These are phyloP conservation scores for Candida pini DNA, from an alignment of 805 yeast genomes.

Conservation along the genomic window DNA sequence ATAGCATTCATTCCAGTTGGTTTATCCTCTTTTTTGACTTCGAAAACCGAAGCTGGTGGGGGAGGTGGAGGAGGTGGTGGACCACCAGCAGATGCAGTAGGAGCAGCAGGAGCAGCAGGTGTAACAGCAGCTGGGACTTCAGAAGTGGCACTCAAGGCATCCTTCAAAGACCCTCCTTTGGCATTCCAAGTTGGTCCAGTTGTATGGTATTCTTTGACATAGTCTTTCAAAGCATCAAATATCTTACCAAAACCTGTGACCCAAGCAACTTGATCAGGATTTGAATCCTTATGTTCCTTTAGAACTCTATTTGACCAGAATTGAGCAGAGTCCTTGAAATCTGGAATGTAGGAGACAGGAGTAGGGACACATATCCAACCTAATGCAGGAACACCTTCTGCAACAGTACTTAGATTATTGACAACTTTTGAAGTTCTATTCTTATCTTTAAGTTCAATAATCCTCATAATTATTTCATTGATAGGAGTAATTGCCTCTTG, in stretches of 20 bases:
- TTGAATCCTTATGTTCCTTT: conserved; percentile 75
- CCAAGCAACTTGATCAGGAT: conserved; percentile 73
- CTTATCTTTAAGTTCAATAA: conserved; percentile 63
- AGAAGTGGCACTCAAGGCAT: conserved; percentile 31
- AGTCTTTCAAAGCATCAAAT: conserved; percentile 64
- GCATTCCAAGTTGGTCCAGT: conserved; percentile 83
- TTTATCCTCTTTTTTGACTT: conserved; percentile 25
- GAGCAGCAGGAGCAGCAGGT: conserved; percentile 29
- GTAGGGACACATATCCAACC: conserved; percentile 84
- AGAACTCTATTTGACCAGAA: conserved; percentile 91
- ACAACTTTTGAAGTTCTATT: conserved; percentile 62
- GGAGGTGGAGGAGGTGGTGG: conserved; percentile 91
- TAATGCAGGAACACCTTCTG: conserved; percentile 84
- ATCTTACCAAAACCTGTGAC: conserved; percentile 58
- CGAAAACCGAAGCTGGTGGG: conserved; percentile 73
- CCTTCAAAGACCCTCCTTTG: conserved; percentile 52
- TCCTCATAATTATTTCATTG: conserved; percentile 50
- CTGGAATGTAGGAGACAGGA: conserved; percentile 72
- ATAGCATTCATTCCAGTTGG: conserved; percentile 73
- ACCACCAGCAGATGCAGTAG: conserved; percentile 32
- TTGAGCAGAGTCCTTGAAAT: conserved; percentile 84
- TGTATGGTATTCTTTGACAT: conserved; percentile 71
- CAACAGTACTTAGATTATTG: conserved; percentile 73
- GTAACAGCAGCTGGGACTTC: conserved; percentile 20
- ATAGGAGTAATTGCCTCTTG: conserved; percentile 61